Percentiles rank a stretch among this genome's conserved stretches.
These are phyloP conservation scores for Phytophthora agathidicida DNA, from an alignment of 352 stramenopile species.

Conservation along the genomic window DNA sequence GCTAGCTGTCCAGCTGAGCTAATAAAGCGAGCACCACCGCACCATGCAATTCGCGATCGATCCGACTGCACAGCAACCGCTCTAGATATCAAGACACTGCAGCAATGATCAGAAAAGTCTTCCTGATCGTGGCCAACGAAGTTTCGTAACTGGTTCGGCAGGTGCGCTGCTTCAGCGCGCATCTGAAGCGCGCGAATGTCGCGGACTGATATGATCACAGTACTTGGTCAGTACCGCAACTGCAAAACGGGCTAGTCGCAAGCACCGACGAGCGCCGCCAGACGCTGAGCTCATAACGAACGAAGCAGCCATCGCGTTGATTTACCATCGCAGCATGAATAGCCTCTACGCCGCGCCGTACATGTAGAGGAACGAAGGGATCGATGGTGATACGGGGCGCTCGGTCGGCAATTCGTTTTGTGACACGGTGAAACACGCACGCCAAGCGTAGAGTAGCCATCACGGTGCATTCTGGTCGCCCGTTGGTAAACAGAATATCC, in stretches of 20 bases:
- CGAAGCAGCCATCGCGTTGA: background rate
- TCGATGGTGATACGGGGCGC: background rate
- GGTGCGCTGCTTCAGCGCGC: no score
- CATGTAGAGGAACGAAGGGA: no score
- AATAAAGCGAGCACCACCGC: no score
- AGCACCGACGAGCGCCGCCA: background rate
- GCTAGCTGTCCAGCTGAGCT: no score
- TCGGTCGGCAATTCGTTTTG: constrained; percentile 5
- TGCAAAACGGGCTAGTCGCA: no score
- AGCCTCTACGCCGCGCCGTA: no score
- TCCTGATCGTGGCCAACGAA: no score
- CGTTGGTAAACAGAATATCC: constrained; percentile 25
- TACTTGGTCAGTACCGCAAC: no score
- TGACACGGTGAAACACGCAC: constrained; percentile 30
- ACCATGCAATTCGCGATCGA: no score
- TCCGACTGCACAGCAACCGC: background rate
- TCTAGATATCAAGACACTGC: background rate
- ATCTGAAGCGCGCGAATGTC: background rate
- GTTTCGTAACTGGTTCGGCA: no score
- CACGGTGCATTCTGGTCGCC: background rate
- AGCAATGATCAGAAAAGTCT: no score
- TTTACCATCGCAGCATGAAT: no score
- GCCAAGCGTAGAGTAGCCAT: constrained; percentile 2
- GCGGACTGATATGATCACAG: background rate
- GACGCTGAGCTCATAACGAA: background rate